Base-by-base conservation (phyloP, 305 asterid genomes). In the Fraxinus latifolia region DNA sequence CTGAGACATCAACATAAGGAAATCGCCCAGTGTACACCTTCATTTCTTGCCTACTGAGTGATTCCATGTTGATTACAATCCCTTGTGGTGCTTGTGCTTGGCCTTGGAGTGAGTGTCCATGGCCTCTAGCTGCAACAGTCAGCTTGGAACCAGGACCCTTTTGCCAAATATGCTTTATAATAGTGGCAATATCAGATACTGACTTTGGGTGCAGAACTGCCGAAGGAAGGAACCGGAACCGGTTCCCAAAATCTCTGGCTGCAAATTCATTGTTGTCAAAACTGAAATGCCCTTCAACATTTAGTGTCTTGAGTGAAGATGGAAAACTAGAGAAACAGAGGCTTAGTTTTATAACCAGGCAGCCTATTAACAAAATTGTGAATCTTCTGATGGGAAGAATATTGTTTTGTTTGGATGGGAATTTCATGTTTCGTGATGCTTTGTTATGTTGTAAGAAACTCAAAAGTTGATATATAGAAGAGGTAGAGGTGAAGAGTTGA, bases 1-100 rank as follows among this genome's bases (percentile, higher is more conserved):
- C 97, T 0, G 91, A 76, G 27, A 88, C 93, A 79, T 95, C 98
- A 12, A 92, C 94, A 55, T 87, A 93, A 60, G 96, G 93, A 7
- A 77, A 86, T 27, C 60, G 34, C 0, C 88, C 93, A 44, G 68
- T 71, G 39, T 82, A 82, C 44, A 93, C 89, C 82, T 83, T 89
- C 95, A 91, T 93, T 83, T 88, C 90, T 80, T 86, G 89, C 29
- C 82, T 88, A 0, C 80, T 37, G 3, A 90, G 87, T 3, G 97
- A 87, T 70, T 89, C 90, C 99, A 93, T 95, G 79, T 88, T 89
- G 85, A 95, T 84, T 62, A 95, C 92, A 58, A 95, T 90, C 36
- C 99, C 99, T n/a, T 88, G 90, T 1, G 85, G 91, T 5, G 94
- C 93, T 71, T 91, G 98, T 0, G 99, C 90, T 80, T 95, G 99